These are phyloP conservation scores for Leptodermis oblonga DNA, from an alignment of 257 asterid genomes.

Conservation along the genomic window DNA sequence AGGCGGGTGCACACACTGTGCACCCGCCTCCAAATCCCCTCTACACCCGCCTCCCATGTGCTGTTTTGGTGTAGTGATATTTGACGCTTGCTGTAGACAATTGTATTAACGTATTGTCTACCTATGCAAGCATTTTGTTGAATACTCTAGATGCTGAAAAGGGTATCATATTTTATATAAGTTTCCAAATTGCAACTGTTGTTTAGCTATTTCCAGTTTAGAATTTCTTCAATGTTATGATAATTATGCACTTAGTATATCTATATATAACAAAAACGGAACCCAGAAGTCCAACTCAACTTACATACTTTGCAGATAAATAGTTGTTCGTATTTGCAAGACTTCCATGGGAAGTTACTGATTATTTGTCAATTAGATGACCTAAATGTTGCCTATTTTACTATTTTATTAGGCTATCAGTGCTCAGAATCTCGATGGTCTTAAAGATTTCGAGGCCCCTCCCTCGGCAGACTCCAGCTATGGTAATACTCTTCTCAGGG, in stretches of 20 bases:
- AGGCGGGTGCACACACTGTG: too few species aligned
- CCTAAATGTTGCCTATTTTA: neutral
- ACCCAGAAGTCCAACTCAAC: neutral
- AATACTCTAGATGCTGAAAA: neutral
- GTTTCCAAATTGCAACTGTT: neutral
- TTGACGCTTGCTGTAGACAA: too few species aligned
- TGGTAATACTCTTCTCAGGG: constrained; percentile 48
- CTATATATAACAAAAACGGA: too few species aligned
- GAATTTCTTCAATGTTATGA: neutral
- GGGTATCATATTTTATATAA: neutral
- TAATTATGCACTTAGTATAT: neutral
- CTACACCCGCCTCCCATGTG: too few species aligned
- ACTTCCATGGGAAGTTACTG: too few species aligned
- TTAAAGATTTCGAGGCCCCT: constrained; percentile 82
- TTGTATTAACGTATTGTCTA: neutral
- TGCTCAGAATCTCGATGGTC: constrained; percentile 75
- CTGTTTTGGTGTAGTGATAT: too few species aligned
- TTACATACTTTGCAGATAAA: neutral
- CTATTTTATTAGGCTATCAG: constrained; percentile 46
- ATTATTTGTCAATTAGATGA: neutral
- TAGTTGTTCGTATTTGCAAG: neutral
- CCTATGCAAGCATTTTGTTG: neutral
- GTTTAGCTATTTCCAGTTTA: neutral
- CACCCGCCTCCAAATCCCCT: too few species aligned
- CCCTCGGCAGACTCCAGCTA: constrained; percentile 85